Percentiles rank a stretch among this genome's conserved stretches.
Evolutionary conservation across 1,284 basidiomycete species (phyloP).

Genomic region (Kalmanozyma brasiliensis): DNA sequence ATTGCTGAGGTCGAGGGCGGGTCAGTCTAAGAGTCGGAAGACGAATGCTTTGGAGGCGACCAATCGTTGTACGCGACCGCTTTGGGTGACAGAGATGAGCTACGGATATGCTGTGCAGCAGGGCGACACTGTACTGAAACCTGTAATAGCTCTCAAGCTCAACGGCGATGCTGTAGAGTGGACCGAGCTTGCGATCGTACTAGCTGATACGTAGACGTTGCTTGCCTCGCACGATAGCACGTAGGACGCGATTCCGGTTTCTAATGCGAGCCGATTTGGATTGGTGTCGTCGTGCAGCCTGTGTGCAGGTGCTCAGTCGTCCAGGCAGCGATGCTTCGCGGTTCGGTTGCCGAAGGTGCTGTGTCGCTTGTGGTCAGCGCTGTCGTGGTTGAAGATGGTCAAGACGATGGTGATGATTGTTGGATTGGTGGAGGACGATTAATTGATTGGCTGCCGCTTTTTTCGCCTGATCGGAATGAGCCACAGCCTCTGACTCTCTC

Average conservation of each 20-base stretch:
- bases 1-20: not conserved
- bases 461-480: conserved; percentile 9
- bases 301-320: not conserved
- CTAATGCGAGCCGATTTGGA: conserved; percentile 1
- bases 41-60: not conserved
- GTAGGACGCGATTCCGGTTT: conserved; percentile 8
- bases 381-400: conserved; percentile 10
- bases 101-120: conserved; percentile 5
- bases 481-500: too few species aligned
- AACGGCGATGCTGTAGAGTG: too few species aligned
- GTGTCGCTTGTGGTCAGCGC: too few species aligned
- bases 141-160: too few species aligned
- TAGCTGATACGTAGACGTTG: too few species aligned
- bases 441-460: conserved; percentile 20
- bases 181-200: too few species aligned
- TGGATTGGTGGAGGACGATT: conserved; percentile 21
- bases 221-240: conserved; percentile 1
- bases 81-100: conserved; percentile 1
- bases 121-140: too few species aligned
- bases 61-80: not conserved
- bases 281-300: not conserved
- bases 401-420: conserved; percentile 4
- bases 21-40: not conserved
- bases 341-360: too few species aligned
- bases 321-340: too few species aligned